phyloP scores from a whole-genome alignment of 768 basidiomycete genomes.

The Pleurotus tuoliensis region DNA sequence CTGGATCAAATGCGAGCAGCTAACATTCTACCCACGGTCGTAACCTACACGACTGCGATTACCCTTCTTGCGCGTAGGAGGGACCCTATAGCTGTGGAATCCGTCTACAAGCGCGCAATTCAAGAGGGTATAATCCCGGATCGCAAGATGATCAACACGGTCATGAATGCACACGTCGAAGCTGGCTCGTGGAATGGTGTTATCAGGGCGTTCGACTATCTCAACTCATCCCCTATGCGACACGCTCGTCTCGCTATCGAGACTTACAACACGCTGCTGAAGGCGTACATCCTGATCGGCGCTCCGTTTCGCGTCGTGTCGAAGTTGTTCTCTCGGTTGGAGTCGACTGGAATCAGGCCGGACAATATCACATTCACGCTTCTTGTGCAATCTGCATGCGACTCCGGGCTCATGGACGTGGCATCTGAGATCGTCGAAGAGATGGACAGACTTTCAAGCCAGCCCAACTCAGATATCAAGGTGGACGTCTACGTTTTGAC shows the following conservation, averaged over 20 bases:
- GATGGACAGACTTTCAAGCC: slow-evolving; percentile 50
- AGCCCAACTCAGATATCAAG: slow-evolving; percentile 33
- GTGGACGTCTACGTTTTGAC: slow-evolving; percentile 64
- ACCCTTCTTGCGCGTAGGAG: slow-evolving; percentile 57
- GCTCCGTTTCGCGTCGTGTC: slow-evolving; percentile 68
- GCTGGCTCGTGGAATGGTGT: slow-evolving; percentile 77
- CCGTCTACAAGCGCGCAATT: slow-evolving; percentile 61
- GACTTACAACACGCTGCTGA: slow-evolving; percentile 75
- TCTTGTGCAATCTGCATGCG: slow-evolving; percentile 79
- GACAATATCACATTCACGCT: slow-evolving; percentile 65
- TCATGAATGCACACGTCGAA: slow-evolving; percentile 84
- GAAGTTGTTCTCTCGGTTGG: slow-evolving; percentile 55
- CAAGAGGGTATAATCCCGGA: slow-evolving; percentile 61
- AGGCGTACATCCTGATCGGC: slow-evolving; percentile 79
- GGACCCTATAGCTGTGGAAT: slow-evolving; percentile 64
- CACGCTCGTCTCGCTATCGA: slow-evolving; percentile 47
- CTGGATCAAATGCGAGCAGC: slow-evolving; percentile 60
- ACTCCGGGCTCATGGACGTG: slow-evolving; percentile 57
- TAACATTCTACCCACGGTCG: slow-evolving; percentile 40
- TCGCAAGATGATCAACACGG: slow-evolving; percentile 56
- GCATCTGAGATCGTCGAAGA: slow-evolving; percentile 66
- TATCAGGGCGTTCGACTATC: slow-evolving; percentile 63
- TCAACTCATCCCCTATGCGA: slow-evolving; percentile 33
- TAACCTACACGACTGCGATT: slow-evolving; percentile 66
- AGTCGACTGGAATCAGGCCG: slow-evolving; percentile 47